Percentiles rank a stretch among this genome's conserved stretches.
Conservation (phyloP, 257 asterid genomes). For the Solanum chilense region DNA sequence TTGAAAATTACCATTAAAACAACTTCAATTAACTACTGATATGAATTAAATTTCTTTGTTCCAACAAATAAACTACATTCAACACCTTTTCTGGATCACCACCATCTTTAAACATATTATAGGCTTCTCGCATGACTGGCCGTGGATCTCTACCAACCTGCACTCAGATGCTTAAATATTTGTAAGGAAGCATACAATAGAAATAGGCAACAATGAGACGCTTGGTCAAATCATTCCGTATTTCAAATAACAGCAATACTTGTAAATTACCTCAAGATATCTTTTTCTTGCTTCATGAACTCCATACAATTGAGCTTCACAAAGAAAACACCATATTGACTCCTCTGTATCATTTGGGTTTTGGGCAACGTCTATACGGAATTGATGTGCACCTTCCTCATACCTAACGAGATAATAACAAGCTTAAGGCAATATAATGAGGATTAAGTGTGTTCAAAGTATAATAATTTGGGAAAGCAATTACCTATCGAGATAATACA, state of each 20-base stretch:
- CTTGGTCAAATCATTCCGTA: not conserved
- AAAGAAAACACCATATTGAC: slow-evolving; percentile 97
- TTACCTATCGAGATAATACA: slow-evolving; percentile 83
- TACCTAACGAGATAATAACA: slow-evolving; percentile 25
- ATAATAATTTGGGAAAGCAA: not conserved
- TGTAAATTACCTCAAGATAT: slow-evolving; percentile 40
- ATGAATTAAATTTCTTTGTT: not conserved
- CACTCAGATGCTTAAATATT: not conserved
- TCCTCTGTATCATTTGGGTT: slow-evolving; percentile 97
- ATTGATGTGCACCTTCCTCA: slow-evolving; percentile 87
- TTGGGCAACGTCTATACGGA: slow-evolving; percentile 81
- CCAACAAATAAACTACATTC: not conserved
- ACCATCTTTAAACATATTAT: slow-evolving; percentile 67
- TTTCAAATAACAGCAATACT: not conserved
- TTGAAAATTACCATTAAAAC: not conserved
- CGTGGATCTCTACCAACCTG: slow-evolving; percentile 86
- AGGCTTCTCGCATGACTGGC: slow-evolving; percentile 69
- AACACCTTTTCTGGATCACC: slow-evolving; percentile 85
- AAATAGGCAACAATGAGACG: not conserved
- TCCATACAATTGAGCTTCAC: slow-evolving; percentile 85
- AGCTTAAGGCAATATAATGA: not conserved
- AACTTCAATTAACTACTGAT: not conserved
- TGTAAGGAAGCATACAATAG: not conserved
- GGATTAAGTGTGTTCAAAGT: not conserved
- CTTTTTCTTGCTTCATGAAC: slow-evolving; percentile 71